Evolutionary conservation across 73 alveolate genomes (phyloP), one percentile per base, ranked within the genome.

Genomic region (Diophrys sp.): DNA sequence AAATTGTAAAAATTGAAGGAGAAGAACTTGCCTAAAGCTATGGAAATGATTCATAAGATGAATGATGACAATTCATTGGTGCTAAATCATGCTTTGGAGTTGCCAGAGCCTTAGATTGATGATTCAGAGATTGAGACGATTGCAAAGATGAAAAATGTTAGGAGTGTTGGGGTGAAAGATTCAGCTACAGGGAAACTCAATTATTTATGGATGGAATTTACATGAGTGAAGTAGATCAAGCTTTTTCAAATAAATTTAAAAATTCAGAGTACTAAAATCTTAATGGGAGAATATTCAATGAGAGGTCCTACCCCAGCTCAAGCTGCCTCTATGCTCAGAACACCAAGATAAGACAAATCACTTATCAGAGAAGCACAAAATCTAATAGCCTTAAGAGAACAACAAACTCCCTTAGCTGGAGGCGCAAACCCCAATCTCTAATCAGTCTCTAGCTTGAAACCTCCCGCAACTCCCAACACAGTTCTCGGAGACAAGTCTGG

Each of bases 1-100:
- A 92, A 89, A 84, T 89, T 95, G 88, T 95, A 94, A 87, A 95
- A 96, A 82, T 81, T 96, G 55, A 96, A 95, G 88, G 93, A 95
- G 74, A 92, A 93, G 84, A 94, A 96, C 79, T 84, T 96, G 53
- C 98, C 98, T 29, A 79, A 87, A 80, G 99, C 98, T 18, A 84
- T 95, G 29, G 95, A 93, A 73, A 73, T 90, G 34, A 95, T 96
- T 30, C 88, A 89, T 56, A 92, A 94, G 71, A 68, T 71, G 55
- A 93, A 88, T 56, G 94, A 85, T 66, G 86, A 77, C n/a, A 66
- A 33, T 32, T 23, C 77, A 53, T 31, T 84, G 27, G 83, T 74
- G 27, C 27, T 71, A 24, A 80, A 82, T 34, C 88, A 94, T 23
- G 81, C 73, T 71, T 80, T 95, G 24, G 55, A 69, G 26, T 75